Conservation (phyloP, 2,329 filamentous ascomycete species). For the Chalara sp. region DNA sequence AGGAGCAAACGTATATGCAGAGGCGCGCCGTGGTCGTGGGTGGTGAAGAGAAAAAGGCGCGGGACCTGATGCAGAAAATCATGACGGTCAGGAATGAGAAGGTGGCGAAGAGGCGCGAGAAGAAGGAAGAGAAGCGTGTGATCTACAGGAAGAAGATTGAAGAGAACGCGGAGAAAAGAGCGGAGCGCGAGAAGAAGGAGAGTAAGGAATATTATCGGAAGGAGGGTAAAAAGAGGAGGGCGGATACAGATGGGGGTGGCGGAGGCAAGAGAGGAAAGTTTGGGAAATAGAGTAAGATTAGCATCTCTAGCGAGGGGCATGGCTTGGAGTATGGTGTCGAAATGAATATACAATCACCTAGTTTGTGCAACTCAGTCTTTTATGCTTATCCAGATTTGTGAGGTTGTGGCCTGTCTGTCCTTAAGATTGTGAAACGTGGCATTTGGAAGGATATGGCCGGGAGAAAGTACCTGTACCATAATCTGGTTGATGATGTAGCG, state of each 20-base stretch:
- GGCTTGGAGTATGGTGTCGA: no score
- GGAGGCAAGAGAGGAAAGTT: slow-evolving; percentile 24
- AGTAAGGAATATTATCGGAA: slow-evolving; percentile 86
- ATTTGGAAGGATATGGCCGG: no score
- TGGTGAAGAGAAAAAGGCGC: slow-evolving; percentile 82
- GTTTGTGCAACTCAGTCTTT: no score
- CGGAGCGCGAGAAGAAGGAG: slow-evolving; percentile 81
- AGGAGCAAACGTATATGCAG: slow-evolving; percentile 81
- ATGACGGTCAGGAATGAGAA: slow-evolving; percentile 88
- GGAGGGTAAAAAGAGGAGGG: slow-evolving; percentile 76
- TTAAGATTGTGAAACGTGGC: no score
- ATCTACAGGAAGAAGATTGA: slow-evolving; percentile 78
- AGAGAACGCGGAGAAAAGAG: slow-evolving; percentile 77
- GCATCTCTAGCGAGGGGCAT: no score
- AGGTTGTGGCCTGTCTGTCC: no score
- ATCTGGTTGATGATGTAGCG: no score
- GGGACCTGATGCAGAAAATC: slow-evolving; percentile 88
- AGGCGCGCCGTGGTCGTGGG: slow-evolving; percentile 86
- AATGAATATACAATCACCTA: no score
- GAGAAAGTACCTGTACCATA: no score
- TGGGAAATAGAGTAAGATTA: not conserved
- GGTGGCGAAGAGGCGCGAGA: slow-evolving; percentile 70
- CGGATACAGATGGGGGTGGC: slow-evolving; percentile 43
- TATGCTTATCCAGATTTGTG: no score
- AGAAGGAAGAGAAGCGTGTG: slow-evolving; percentile 81